These are phyloP conservation scores for Alternaria sp. DNA, from an alignment of 2,329 filamentous ascomycete species.

Conservation along the genomic window DNA sequence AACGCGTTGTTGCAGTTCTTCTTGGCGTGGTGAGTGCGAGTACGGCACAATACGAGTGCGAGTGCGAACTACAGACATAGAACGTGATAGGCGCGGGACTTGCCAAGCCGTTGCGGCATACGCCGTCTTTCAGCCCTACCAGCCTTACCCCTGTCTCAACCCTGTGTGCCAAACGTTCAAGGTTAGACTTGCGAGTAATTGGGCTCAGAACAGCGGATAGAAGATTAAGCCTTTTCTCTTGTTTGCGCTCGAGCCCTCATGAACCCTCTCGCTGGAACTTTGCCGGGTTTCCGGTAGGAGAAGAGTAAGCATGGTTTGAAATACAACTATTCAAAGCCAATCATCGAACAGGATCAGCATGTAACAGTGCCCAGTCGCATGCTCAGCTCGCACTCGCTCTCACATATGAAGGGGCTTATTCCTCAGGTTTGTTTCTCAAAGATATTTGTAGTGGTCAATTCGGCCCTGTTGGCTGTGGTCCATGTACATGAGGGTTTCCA, in stretches of 20 bases:
- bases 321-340: not conserved
- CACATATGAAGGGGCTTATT: not conserved
- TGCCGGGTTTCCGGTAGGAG: not conserved
- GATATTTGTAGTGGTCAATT: conserved; percentile 3
- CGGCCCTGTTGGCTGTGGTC: conserved; percentile 11
- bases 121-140: not conserved
- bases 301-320: not conserved
- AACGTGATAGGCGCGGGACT: not conserved
- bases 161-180: not conserved
- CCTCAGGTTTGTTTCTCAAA: not conserved
- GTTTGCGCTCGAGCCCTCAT: not conserved
- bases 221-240: not conserved
- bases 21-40: conserved; percentile 1
- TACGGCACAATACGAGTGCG: not conserved
- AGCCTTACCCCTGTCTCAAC: too few species aligned
- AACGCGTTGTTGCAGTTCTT: conserved; percentile 1
- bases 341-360: not conserved
- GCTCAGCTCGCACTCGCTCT: conserved; percentile 4
- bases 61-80: not conserved
- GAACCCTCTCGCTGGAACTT: not conserved
- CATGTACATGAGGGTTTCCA: conserved; percentile 16
- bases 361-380: not conserved
- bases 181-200: conserved; percentile 2
- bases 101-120: not conserved
- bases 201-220: not conserved